These are phyloP conservation scores for Aspergillus hortae DNA, from an alignment of 2,329 filamentous ascomycete genomes.

Conservation along the genomic window DNA sequence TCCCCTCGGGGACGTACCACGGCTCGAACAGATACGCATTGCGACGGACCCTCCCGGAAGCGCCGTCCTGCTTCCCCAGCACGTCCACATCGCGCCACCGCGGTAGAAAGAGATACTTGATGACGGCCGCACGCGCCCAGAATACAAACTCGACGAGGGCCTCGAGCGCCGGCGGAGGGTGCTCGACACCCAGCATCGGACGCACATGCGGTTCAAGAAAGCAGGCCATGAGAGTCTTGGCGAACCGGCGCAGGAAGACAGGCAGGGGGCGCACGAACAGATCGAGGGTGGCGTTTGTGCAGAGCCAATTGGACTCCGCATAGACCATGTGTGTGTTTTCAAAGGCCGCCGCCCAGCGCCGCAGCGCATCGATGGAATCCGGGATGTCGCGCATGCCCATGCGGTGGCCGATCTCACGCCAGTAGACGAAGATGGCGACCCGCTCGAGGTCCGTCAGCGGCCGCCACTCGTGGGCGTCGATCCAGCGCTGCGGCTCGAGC, in stretches of 20 bases:
- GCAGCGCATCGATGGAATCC: background rate
- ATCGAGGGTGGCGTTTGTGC: slow-evolving; percentile 2
- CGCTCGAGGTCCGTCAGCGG: slow-evolving; percentile 2
- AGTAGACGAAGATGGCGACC: slow-evolving; percentile 3
- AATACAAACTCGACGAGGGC: background rate
- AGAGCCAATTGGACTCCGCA: background rate
- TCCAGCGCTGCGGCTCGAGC: slow-evolving; percentile 6
- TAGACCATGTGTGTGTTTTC: slow-evolving; percentile 1
- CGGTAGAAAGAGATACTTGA: slow-evolving; percentile 1
- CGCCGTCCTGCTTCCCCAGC: background rate
- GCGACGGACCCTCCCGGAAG: background rate
- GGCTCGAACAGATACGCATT: slow-evolving; percentile 5
- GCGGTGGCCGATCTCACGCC: slow-evolving; percentile 2
- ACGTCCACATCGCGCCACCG: background rate
- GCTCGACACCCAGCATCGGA: slow-evolving; percentile 1
- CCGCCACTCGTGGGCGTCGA: slow-evolving; percentile 3
- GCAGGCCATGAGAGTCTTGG: background rate
- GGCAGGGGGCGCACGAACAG: slow-evolving; percentile 3
- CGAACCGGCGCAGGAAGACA: background rate
- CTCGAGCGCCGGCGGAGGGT: background rate
- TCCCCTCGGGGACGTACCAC: slow-evolving; percentile 6
- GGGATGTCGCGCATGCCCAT: slow-evolving; percentile 4
- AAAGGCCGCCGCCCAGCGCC: background rate
- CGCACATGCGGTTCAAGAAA: slow-evolving; percentile 4
- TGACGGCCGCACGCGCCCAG: background rate